phyloP scores from a whole-genome alignment of 352 stramenopile genomes.

The Pythium guiyangense region DNA sequence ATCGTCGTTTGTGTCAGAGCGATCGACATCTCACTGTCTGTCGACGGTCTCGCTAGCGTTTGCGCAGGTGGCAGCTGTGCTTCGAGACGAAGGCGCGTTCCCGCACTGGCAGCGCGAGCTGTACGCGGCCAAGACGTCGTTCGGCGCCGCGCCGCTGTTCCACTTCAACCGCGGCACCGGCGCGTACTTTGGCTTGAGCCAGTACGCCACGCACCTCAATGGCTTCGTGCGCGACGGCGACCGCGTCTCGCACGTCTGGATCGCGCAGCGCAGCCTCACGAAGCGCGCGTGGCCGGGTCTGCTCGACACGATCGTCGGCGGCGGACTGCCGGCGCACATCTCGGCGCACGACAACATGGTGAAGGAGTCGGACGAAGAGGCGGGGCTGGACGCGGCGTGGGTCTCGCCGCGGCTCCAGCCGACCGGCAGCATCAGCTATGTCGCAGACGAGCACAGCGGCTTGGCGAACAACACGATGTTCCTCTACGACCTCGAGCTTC shows the following conservation, averaged over 20 bases:
- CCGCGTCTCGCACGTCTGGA: conserved; percentile 47
- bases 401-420: conserved; percentile 26
- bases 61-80: conserved; percentile 25
- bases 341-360: conserved; percentile 66
- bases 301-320: conserved; percentile 60
- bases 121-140: conserved; percentile 48
- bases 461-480: conserved; percentile 71
- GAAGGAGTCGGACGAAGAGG: conserved; percentile 66
- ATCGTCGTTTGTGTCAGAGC: no score
- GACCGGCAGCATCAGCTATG: conserved; percentile 49
- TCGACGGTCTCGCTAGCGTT: conserved; percentile 26
- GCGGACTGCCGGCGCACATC: conserved; percentile 42
- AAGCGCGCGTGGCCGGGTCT: conserved; percentile 50
- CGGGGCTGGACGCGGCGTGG: conserved; percentile 36
- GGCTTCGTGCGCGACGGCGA: conserved; percentile 40
- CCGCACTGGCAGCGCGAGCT: conserved; percentile 55
- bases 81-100: conserved; percentile 45
- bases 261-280: conserved; percentile 42
- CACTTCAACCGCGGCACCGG: conserved; percentile 61
- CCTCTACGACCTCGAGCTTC: conserved; percentile 59
- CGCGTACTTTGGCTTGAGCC: conserved; percentile 51
- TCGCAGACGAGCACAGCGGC: conserved; percentile 47
- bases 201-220: conserved; percentile 71
- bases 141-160: conserved; percentile 45
- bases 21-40: neutral